phyloP scores from a whole-genome alignment of 371 early-diverging fungal genomes.

The Mortierella sp. region DNA sequence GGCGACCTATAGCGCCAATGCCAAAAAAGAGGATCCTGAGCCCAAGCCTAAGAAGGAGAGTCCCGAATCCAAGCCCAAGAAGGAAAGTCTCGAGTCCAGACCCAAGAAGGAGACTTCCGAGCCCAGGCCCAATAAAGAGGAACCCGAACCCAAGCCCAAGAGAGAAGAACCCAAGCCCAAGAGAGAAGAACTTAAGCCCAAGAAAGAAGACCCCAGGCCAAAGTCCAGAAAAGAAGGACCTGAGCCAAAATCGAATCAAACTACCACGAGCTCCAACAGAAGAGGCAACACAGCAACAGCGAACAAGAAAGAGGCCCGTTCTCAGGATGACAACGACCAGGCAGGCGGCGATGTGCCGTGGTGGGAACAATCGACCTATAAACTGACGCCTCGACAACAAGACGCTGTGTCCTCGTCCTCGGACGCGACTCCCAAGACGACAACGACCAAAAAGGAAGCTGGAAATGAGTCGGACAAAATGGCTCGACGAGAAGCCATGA shows the following conservation, averaged over 20 bases:
- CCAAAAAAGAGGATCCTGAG: constrained; percentile 14
- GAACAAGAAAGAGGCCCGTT: neutral
- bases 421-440: neutral
- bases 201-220: constrained; percentile 13
- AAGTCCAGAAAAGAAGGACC: neutral
- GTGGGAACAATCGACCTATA: constrained; percentile 52
- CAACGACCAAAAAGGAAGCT: constrained; percentile 1
- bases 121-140: neutral
- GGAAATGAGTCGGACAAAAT: constrained; percentile 7
- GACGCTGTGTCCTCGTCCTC: neutral
- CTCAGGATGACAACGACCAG: neutral
- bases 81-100: no score
- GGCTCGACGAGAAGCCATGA: constrained; percentile 29
- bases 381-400: neutral
- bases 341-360: constrained; percentile 25
- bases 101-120: constrained; percentile 13
- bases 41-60: neutral
- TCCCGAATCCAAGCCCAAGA: no score
- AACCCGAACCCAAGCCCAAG: constrained; percentile 26
- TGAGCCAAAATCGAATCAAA: neutral
- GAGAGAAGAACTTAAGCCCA: no score
- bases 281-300: neutral
- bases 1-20: constrained; percentile 37
- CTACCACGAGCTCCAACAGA: neutral
- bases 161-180: constrained; percentile 8